These are phyloP conservation scores for Rosa multiflora DNA, from an alignment of 306 rosid species.

Conservation along the genomic window DNA sequence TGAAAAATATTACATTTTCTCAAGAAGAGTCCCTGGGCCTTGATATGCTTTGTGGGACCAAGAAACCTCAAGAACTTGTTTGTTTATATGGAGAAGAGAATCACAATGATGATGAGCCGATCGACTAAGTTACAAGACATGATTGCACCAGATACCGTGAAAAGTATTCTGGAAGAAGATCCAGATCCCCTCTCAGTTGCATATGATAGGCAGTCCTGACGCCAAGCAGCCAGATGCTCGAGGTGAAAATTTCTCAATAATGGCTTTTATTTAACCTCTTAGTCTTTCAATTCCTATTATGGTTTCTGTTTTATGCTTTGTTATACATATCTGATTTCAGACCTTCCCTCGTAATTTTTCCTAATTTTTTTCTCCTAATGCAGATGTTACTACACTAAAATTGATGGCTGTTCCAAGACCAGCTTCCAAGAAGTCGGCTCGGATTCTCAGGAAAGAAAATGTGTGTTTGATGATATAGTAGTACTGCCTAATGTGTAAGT, in stretches of 20 bases:
- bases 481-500: conserved; percentile 65
- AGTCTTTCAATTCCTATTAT: neutral
- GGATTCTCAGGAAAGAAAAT: conserved; percentile 57
- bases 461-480: conserved; percentile 39
- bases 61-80: conserved; percentile 29
- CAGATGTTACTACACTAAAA: conserved; percentile 53
- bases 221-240: conserved; percentile 41
- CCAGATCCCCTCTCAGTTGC: conserved; percentile 21
- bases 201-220: conserved; percentile 36
- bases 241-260: conserved; percentile 27
- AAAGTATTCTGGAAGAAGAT: conserved; percentile 12
- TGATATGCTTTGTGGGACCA: conserved; percentile 22
- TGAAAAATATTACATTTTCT: conserved; percentile 30
- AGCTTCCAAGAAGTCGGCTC: conserved; percentile 38
- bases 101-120: conserved; percentile 26
- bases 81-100: conserved; percentile 32
- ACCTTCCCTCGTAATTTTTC: neutral
- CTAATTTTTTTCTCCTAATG: conserved; percentile 8
- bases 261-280: neutral
- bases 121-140: conserved; percentile 27
- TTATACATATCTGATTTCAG: neutral
- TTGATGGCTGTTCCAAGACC: conserved; percentile 55
- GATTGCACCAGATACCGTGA: conserved; percentile 36
- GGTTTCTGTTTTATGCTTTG: neutral
- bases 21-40: conserved; percentile 29